Evolutionary conservation across 2,329 filamentous ascomycete genomes (phyloP), one percentile per base, ranked within the genome.

Genomic region (Microthyrium microscopicum): DNA sequence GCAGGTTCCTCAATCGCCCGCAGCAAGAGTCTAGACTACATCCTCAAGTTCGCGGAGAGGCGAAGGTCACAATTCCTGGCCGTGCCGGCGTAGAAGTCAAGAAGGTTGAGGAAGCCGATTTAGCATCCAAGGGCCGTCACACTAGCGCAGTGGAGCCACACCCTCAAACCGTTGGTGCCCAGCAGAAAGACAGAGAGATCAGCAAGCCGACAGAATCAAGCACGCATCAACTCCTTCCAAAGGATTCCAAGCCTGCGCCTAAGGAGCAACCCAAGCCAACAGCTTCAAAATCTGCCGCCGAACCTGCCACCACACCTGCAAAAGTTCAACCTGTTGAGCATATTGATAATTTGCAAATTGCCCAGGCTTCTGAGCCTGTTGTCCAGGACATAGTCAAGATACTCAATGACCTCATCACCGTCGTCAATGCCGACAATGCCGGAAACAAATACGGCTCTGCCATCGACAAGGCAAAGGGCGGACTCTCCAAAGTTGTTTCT

Each of bases 351-450:
- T 61, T 94, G 38, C 68, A 68, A 32, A 69, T 91, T 17, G 66
- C 71, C 34, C 70, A 83, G 46, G 82, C 79, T 34, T 72, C 75
- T 39, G 87, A 95, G 52, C 80, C 82, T 19, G 69, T 93, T 22
- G 80, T 95, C 16, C 84, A 94, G 56, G 83, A 95, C 48, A 66
- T 98, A 5, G 83, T 92, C 39, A 87, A 82, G 60, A 87, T 93
- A 60, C 68, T 98, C 46, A 98, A 98, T 59, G 83, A 92, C 55
- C 77, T 98, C 46, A 93, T 98, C 50, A 75, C 81, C 6, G 82
- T 91, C 29, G 76, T 94, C 52, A 93, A 94, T 54, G 79, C 80
- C 37, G 87, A 93, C 52, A 72, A 77, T 40, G 72, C 81, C 37
- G 71, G 77, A 41, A 68, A 68, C 44, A 83, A 78, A 54, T 93